phyloP scores from a whole-genome alignment of 2,329 filamentous ascomycete species.

The Penicillium decumbens region DNA sequence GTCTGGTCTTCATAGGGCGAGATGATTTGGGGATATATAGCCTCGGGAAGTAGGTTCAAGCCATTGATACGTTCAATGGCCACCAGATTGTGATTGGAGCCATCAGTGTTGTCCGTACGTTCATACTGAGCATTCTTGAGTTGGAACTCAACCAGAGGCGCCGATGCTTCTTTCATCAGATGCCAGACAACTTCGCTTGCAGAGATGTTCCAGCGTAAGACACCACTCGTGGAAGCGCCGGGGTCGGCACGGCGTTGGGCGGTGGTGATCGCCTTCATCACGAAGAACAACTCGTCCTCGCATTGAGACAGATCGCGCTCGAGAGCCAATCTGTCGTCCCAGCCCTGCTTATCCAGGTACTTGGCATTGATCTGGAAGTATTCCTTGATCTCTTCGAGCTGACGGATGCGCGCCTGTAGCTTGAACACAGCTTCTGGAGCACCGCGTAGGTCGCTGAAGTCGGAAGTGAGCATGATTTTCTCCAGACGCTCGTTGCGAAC shows the following conservation, averaged over 20 bases:
- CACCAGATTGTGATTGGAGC: conserved; percentile 88
- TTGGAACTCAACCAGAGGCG: conserved; percentile 89
- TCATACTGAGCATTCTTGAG: conserved; percentile 87
- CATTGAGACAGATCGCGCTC: conserved; percentile 84
- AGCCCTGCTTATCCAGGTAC: conserved; percentile 79
- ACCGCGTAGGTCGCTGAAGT: conserved; percentile 94
- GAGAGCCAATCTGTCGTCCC: conserved; percentile 83
- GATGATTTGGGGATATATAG: conserved; percentile 94
- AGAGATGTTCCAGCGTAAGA: conserved; percentile 89
- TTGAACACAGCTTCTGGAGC: conserved; percentile 88
- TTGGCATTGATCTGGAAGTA: conserved; percentile 92
- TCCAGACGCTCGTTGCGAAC: conserved; percentile 91
- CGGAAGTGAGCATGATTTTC: conserved; percentile 97
- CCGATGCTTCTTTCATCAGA: conserved; percentile 77
- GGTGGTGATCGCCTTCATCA: conserved; percentile 99
- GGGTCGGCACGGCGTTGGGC: conserved; percentile 79
- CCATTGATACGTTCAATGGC: conserved; percentile 84
- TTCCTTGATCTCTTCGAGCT: conserved; percentile 92
- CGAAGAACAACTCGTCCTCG: conserved; percentile 97
- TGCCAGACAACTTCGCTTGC: conserved; percentile 97
- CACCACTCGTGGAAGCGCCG: conserved; percentile 62
- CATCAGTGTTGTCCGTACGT: conserved; percentile 93
- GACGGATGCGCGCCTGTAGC: conserved; percentile 85
- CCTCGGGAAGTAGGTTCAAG: conserved; percentile 82
- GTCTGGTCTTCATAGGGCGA: conserved; percentile 75